Evolutionary conservation across 1,139 yeast genomes (phyloP).

Genomic region (Pichia terricola): DNA sequence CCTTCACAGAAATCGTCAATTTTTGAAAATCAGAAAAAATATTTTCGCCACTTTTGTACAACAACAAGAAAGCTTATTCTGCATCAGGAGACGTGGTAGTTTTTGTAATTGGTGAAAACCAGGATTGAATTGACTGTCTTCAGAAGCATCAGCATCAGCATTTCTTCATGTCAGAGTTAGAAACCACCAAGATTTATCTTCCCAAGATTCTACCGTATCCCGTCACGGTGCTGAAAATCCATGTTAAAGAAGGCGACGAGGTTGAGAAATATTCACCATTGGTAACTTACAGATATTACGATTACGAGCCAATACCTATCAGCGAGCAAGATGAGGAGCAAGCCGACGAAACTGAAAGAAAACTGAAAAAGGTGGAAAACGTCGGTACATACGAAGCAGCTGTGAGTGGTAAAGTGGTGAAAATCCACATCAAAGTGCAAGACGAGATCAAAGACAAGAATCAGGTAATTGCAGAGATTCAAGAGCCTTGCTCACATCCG

Average conservation of each 20-base stretch:
- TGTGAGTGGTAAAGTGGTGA: constrained; percentile 56
- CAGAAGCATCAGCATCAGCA: no score
- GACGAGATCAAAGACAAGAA: constrained; percentile 50
- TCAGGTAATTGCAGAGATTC: constrained; percentile 43
- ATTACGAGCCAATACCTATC: constrained; percentile 48
- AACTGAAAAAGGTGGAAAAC: constrained; percentile 37
- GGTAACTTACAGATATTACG: constrained; percentile 59
- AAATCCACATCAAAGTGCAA: constrained; percentile 43
- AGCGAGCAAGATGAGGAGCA: constrained; percentile 34
- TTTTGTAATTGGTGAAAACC: no score
- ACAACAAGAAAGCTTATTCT: no score
- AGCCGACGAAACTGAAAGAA: constrained; percentile 22
- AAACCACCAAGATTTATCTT: constrained; percentile 27
- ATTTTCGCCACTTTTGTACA: no score
- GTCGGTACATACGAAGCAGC: constrained; percentile 78
- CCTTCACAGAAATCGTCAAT: no score
- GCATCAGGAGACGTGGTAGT: no score
- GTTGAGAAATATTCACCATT: constrained; percentile 47
- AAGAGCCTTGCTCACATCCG: constrained; percentile 85
- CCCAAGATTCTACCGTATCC: constrained; percentile 63
- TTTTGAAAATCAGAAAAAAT: no score
- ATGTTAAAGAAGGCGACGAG: constrained; percentile 35
- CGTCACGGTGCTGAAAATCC: constrained; percentile 48
- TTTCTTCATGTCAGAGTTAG: constrained; percentile 20
- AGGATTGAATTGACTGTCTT: no score